Percentiles rank a stretch among this genome's conserved stretches.
phyloP scores from a whole-genome alignment of 345 rosid genomes.

The Salix arbutifolia region DNA sequence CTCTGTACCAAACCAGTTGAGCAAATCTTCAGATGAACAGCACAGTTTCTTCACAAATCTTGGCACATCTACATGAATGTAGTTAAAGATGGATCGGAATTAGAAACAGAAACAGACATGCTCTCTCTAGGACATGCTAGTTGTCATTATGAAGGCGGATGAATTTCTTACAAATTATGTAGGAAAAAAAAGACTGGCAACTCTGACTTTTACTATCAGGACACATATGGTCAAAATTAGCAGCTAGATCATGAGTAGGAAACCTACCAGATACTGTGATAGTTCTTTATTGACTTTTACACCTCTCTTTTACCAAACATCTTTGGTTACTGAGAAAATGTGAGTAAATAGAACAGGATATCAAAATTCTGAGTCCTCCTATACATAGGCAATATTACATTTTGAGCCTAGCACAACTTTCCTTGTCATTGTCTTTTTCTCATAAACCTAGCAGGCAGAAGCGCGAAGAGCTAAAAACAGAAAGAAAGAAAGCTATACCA shows the following conservation, averaged over 20 bases:
- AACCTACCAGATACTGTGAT: neutral
- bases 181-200: neutral
- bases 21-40: neutral
- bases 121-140: neutral
- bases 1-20: neutral
- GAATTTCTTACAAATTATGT: neutral
- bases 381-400: neutral
- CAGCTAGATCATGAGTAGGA: neutral
- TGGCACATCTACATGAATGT: conserved; percentile 17
- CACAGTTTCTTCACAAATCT: conserved; percentile 18
- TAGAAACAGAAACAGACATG: conserved; percentile 8
- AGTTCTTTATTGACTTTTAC: conserved; percentile 26
- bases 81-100: conserved; percentile 2
- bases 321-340: conserved; percentile 21
- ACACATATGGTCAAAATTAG: conserved; percentile 23
- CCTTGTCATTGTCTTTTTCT: neutral
- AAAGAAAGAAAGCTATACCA: neutral
- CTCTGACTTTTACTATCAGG: neutral
- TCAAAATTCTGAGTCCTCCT: neutral
- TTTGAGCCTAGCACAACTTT: neutral
- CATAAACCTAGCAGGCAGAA: conserved; percentile 5
- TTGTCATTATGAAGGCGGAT: neutral
- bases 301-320: conserved; percentile 14
- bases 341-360: neutral
- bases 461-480: neutral